Conservation (phyloP, 1,284 basidiomycete genomes). For the Ganoderma resinaceum region DNA sequence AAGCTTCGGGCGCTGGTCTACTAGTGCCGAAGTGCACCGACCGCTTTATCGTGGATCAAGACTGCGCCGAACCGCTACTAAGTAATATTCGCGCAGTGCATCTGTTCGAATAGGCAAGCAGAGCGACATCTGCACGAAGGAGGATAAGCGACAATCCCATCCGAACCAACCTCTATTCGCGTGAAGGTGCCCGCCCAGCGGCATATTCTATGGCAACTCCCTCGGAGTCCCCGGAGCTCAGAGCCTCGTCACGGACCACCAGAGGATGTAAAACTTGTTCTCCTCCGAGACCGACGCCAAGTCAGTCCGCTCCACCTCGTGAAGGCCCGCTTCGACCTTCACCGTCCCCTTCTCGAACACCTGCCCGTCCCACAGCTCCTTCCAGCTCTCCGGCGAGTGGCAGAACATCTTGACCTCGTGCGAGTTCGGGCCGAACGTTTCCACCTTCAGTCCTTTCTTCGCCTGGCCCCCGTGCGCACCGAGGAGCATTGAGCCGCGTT, state of each 20-base stretch:
- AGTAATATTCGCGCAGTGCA: slow-evolving; percentile 3
- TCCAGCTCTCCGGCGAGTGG: slow-evolving; percentile 49
- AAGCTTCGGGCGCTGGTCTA: too few species aligned
- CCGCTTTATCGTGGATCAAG: slow-evolving; percentile 65
- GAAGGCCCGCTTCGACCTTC: slow-evolving; percentile 39
- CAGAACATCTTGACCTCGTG: slow-evolving; percentile 33
- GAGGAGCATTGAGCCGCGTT: slow-evolving; percentile 47
- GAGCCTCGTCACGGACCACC: slow-evolving; percentile 39
- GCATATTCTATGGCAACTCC: not conserved
- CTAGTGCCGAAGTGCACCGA: too few species aligned
- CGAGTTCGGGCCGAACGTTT: slow-evolving; percentile 3
- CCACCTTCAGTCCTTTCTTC: slow-evolving; percentile 35
- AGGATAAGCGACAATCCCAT: not conserved
- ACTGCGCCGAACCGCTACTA: slow-evolving; percentile 67
- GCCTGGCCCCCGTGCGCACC: slow-evolving; percentile 39
- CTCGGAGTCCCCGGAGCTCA: slow-evolving; percentile 14
- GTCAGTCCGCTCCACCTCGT: not conserved
- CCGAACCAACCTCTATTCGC: not conserved
- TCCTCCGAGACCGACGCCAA: not conserved
- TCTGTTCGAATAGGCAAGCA: not conserved
- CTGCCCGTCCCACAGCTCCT: slow-evolving; percentile 49
- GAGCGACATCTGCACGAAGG: not conserved
- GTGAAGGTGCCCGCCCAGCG: not conserved
- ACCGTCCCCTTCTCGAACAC: slow-evolving; percentile 49
- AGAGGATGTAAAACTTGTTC: slow-evolving; percentile 30